Percentiles rank a stretch among this genome's conserved stretches.
Evolutionary conservation across 768 basidiomycete genomes (phyloP).

Genomic region (Astraeus odoratus): DNA sequence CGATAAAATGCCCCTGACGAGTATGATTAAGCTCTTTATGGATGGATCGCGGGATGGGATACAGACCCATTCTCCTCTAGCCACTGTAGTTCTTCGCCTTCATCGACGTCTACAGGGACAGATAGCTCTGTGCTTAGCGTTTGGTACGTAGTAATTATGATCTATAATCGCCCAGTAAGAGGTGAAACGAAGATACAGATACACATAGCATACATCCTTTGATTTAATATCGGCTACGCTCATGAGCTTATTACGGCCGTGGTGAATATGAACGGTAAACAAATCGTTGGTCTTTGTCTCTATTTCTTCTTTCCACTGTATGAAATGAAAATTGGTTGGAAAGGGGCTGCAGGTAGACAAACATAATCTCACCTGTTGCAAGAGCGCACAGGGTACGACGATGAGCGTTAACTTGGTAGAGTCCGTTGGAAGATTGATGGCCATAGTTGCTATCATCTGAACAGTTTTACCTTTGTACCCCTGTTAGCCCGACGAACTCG

Average conservation of each 20-base stretch:
- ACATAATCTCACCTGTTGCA: constrained; percentile 47
- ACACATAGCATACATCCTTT: constrained; percentile 38
- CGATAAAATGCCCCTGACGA: constrained; percentile 50
- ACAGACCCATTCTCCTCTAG: constrained; percentile 43
- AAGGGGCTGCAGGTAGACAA: background rate
- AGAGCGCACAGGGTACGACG: constrained; percentile 69
- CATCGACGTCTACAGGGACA: constrained; percentile 42
- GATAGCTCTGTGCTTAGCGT: constrained; percentile 57
- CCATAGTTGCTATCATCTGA: constrained; percentile 78
- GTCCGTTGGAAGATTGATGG: constrained; percentile 49
- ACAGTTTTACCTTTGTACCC: constrained; percentile 56
- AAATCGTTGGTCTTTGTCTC: constrained; percentile 58
- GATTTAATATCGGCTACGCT: constrained; percentile 41
- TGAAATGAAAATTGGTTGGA: background rate
- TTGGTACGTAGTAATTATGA: constrained; percentile 74
- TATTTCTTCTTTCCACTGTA: constrained; percentile 69
- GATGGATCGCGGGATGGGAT: background rate
- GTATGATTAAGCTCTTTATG: background rate
- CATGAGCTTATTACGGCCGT: constrained; percentile 64
- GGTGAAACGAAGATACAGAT: background rate
- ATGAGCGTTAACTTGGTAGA: constrained; percentile 56
- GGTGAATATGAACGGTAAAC: constrained; percentile 61
- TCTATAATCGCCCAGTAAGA: constrained; percentile 27
- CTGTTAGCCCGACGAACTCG: background rate
- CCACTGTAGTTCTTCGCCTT: constrained; percentile 43